Evolutionary conservation across 2,329 filamentous ascomycete genomes (phyloP).

Genomic region (Lomentospora prolificans): DNA sequence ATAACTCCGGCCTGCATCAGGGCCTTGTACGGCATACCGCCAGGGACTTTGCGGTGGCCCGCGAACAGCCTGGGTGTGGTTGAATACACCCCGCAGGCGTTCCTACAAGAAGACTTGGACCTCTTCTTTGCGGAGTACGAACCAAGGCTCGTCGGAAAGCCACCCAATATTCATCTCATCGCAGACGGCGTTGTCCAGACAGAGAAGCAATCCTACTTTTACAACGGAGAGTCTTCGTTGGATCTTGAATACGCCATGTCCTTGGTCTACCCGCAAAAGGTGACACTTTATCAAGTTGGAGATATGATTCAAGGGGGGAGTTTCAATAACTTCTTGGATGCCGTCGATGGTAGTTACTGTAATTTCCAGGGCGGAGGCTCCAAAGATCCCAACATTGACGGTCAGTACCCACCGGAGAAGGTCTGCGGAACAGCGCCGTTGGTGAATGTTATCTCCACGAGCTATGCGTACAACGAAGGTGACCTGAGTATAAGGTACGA

Average conservation of each 20-base stretch:
- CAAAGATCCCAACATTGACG: slow-evolving; percentile 24
- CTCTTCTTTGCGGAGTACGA: slow-evolving; percentile 35
- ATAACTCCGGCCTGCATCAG: slow-evolving; percentile 49
- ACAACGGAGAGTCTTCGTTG: slow-evolving; percentile 38
- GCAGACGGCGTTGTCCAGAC: slow-evolving; percentile 36
- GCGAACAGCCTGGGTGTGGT: slow-evolving; percentile 42
- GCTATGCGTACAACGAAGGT: slow-evolving; percentile 44
- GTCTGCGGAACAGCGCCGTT: slow-evolving; percentile 32
- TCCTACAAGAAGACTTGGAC: slow-evolving; percentile 38
- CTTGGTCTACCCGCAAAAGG: slow-evolving; percentile 40
- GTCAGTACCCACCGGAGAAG: slow-evolving; percentile 26
- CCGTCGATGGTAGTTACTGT: slow-evolving; percentile 36
- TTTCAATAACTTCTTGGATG: slow-evolving; percentile 32
- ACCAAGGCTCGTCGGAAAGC: slow-evolving; percentile 29
- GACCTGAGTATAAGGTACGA: slow-evolving; percentile 19
- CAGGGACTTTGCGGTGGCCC: slow-evolving; percentile 22
- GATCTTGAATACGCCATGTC: slow-evolving; percentile 46
- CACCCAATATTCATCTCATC: slow-evolving; percentile 35
- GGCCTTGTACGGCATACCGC: slow-evolving; percentile 35
- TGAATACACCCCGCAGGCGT: slow-evolving; percentile 40
- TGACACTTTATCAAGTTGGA: slow-evolving; percentile 36
- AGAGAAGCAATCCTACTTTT: slow-evolving; percentile 12
- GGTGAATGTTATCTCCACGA: slow-evolving; percentile 45
- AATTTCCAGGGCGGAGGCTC: slow-evolving; percentile 27
- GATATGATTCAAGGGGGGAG: slow-evolving; percentile 26